These are phyloP conservation scores for Pholiota microspora DNA, from an alignment of 768 basidiomycete genomes.

Conservation along the genomic window DNA sequence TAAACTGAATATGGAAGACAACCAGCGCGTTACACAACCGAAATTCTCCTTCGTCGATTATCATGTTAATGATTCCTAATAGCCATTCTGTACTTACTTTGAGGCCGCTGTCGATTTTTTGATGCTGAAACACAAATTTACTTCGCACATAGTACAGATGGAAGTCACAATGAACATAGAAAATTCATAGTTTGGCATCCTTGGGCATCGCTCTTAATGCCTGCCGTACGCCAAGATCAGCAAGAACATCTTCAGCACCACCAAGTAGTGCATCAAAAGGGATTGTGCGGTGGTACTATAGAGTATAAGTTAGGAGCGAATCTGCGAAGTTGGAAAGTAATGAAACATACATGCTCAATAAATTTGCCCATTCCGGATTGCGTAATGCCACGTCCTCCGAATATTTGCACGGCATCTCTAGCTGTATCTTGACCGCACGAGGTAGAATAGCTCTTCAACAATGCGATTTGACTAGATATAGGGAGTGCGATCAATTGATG, in stretches of 20 bases:
- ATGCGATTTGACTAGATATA: constrained; percentile 56
- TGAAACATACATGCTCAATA: constrained; percentile 63
- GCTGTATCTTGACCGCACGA: constrained; percentile 64
- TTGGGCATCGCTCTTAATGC: constrained; percentile 70
- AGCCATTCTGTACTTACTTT: no score
- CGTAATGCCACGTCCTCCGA: constrained; percentile 86
- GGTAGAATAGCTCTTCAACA: constrained; percentile 71
- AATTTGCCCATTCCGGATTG: constrained; percentile 76
- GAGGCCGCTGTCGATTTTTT: no score
- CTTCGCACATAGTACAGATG: no score
- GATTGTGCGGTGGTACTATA: constrained; percentile 62
- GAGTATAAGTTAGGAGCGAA: neutral
- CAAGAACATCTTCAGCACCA: constrained; percentile 65
- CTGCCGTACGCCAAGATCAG: constrained; percentile 74
- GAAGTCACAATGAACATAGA: no score
- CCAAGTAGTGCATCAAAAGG: constrained; percentile 72
- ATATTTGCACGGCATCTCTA: constrained; percentile 58
- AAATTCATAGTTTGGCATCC: constrained; percentile 51
- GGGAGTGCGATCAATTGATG: neutral
- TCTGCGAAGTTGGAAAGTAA: neutral
- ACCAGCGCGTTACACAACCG: no score
- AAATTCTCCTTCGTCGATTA: no score
- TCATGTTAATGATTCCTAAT: no score
- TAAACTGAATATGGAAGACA: no score
- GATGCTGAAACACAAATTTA: no score